Evolutionary conservation across 495 filamentous ascomycete genomes (phyloP).

Genomic region (Astrothelium macrocarpum): DNA sequence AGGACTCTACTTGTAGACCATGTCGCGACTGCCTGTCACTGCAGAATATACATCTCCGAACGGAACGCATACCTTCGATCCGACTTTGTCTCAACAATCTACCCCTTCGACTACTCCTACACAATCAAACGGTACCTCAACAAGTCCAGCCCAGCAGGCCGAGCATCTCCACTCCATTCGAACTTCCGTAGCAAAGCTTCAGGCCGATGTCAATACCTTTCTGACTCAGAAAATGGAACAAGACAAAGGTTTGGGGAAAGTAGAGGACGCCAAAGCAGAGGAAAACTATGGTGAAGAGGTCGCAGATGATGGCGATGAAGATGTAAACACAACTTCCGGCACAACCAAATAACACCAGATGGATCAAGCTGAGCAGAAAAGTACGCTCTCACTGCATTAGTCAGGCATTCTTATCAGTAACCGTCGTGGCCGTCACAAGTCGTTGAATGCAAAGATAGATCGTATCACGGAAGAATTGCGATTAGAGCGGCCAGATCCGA

Average conservation of each 20-base stretch:
- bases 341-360: background rate
- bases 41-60: constrained; percentile 53
- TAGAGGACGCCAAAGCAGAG: constrained; percentile 60
- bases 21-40: constrained; percentile 26
- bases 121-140: constrained; percentile 28
- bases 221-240: constrained; percentile 84
- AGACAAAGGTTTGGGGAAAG: constrained; percentile 54
- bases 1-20: background rate
- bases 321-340: background rate
- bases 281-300: constrained; percentile 81
- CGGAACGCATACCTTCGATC: constrained; percentile 35
- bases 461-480: no score
- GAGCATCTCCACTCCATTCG: constrained; percentile 66
- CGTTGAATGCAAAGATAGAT: no score
- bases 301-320: constrained; percentile 43
- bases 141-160: constrained; percentile 40
- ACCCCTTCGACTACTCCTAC: constrained; percentile 33
- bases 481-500: no score
- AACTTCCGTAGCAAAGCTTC: constrained; percentile 48
- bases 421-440: no score
- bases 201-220: constrained; percentile 69
- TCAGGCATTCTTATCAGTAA: background rate
- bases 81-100: background rate
- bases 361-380: background rate
- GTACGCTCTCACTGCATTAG: no score